Evolutionary conservation across 148 eudicot species (phyloP).

Genomic region (Polygonum aviculare): DNA sequence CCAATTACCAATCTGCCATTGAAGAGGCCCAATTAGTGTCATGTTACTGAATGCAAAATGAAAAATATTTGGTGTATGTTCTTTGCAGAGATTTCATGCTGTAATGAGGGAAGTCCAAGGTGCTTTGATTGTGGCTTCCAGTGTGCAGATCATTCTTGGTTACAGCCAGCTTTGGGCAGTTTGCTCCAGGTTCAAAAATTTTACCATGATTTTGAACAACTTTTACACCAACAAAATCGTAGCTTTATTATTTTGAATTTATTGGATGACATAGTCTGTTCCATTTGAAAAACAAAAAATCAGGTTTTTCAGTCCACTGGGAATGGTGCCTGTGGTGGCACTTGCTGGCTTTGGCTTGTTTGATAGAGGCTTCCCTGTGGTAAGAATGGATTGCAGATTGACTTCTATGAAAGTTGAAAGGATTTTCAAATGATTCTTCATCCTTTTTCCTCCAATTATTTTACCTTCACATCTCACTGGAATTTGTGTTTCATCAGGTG

Average conservation of each 20-base stretch:
- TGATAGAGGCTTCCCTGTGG: conserved; percentile 95
- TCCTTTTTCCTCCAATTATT: neutral
- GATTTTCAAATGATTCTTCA: neutral
- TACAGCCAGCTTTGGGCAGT: conserved; percentile 98
- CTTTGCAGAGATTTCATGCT: conserved; percentile 60
- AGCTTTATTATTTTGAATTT: neutral
- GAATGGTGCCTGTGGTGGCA: conserved; percentile 92
- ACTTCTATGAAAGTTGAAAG: neutral
- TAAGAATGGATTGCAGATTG: conserved; percentile 17
- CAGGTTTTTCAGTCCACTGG: conserved; percentile 96
- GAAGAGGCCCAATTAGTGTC: neutral
- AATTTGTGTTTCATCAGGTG: conserved; percentile 32
- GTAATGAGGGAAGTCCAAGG: conserved; percentile 96
- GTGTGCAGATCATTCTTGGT: conserved; percentile 90
- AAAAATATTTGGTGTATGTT: neutral
- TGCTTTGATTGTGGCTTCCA: conserved; percentile 89
- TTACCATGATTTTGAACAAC: neutral
- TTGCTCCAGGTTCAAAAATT: conserved; percentile 61
- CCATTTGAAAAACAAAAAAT: conserved; percentile 10
- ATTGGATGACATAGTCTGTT: neutral
- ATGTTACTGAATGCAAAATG: neutral
- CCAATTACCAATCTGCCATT: conserved; percentile 10
- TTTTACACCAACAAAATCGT: neutral
- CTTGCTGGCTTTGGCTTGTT: conserved; percentile 86
- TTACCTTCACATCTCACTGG: neutral